Conservation (phyloP, 2,329 filamentous ascomycete species). For the Ophiostoma perfectum region DNA sequence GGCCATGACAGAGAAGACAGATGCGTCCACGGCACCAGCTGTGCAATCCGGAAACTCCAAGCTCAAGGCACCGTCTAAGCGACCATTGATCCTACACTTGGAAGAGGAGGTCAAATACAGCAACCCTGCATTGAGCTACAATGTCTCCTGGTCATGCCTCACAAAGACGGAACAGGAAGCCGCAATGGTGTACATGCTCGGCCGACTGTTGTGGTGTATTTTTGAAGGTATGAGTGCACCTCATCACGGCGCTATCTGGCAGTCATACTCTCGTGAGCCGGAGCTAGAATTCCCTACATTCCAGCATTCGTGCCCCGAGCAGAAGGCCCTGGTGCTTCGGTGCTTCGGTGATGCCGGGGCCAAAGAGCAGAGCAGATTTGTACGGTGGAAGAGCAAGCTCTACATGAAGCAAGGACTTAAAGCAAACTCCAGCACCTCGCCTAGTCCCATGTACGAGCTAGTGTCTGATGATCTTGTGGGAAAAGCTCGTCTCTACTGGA, state of each 20-base stretch:
- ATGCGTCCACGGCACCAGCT: neutral
- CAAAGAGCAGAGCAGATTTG: constrained; percentile 24
- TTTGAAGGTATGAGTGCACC: constrained; percentile 57
- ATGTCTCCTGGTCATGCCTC: constrained; percentile 53
- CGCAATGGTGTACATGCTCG: constrained; percentile 59
- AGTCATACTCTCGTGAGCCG: constrained; percentile 54
- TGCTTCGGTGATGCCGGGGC: constrained; percentile 22
- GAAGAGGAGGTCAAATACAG: constrained; percentile 36
- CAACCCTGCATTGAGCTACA: constrained; percentile 48
- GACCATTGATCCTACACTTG: constrained; percentile 18
- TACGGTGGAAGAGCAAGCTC: constrained; percentile 22
- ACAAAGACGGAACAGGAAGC: constrained; percentile 48
- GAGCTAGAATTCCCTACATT: constrained; percentile 53
- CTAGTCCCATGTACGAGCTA: constrained; percentile 2
- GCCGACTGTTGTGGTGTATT: constrained; percentile 56
- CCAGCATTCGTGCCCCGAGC: constrained; percentile 24
- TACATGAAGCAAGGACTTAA: constrained; percentile 23
- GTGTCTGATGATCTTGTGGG: constrained; percentile 9
- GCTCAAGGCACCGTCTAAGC: neutral
- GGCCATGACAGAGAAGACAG: neutral
- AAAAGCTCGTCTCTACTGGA: constrained; percentile 19
- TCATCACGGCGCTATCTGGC: constrained; percentile 52
- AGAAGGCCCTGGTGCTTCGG: constrained; percentile 23
- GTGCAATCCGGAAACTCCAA: neutral
- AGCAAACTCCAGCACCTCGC: neutral